Conservation (phyloP, 1,284 basidiomycete species). For the Phellopilus nigrolimitatus region DNA sequence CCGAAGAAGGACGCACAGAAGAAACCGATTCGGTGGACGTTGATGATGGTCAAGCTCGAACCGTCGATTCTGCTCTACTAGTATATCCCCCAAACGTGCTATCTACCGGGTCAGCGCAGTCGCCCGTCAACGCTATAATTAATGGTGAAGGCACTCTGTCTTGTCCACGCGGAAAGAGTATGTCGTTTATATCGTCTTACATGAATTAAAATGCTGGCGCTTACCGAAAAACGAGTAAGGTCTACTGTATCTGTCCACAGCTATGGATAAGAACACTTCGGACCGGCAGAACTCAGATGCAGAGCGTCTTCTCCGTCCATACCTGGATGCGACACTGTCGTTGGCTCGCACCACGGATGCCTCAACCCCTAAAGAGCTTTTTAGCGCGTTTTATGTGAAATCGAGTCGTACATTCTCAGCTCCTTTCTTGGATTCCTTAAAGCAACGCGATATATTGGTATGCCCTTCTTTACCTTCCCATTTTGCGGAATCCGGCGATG, state of each 20-base stretch:
- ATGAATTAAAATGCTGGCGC: conserved; percentile 7
- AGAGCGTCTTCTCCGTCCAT: conserved; percentile 52
- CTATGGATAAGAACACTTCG: conserved; percentile 30
- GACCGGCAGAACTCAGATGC: conserved; percentile 26
- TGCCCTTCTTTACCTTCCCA: conserved; percentile 37
- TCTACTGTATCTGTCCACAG: conserved; percentile 58
- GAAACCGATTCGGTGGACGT: conserved; percentile 23
- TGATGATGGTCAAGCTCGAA: conserved; percentile 24
- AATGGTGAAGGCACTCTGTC: conserved; percentile 85
- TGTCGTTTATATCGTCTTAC: conserved; percentile 26
- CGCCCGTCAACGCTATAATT: conserved; percentile 65
- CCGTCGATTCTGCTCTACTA: conserved; percentile 67
- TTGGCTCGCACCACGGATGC: conserved; percentile 27
- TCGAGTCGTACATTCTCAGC: background rate
- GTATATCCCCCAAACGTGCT: conserved; percentile 77
- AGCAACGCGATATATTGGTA: conserved; percentile 31
- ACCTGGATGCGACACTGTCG: conserved; percentile 47
- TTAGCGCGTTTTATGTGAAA: conserved; percentile 17
- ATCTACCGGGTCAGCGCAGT: conserved; percentile 38
- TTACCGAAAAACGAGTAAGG: conserved; percentile 43
- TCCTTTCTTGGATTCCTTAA: conserved; percentile 3
- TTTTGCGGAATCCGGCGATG: conserved; percentile 53
- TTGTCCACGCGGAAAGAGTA: conserved; percentile 81
- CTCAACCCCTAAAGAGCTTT: conserved; percentile 22
- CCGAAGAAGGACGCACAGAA: conserved; percentile 24